Evolutionary conservation across 768 basidiomycete species (phyloP), one percentile per base, ranked within the genome.

Genomic region (Amanita exitialis): DNA sequence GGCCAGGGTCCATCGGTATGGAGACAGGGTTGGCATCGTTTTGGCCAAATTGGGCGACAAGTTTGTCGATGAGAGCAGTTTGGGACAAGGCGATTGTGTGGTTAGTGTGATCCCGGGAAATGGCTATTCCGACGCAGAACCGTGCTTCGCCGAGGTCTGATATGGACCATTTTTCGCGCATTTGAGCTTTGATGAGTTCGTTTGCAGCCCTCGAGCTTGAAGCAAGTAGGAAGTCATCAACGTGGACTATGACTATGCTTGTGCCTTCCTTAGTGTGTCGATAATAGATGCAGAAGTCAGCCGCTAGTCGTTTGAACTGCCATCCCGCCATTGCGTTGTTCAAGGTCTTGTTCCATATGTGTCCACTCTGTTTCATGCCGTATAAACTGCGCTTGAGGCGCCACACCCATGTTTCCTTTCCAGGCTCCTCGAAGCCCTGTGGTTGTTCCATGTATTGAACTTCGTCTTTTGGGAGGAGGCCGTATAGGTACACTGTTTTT

Each of bases 401-500:
- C 62, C 62, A 64, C 3, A 68, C 56, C 44, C 57, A 58, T 4
- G 45, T 43, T 36, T 62, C 59, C 9, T 59, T 57, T 4, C 61
- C 63, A 12, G 25, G 27, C 15, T 61, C 58, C 39, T 55, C 53
- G 25, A 64, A 67, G 1, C 69, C 65, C 0, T 53, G 50, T 0
- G 71, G 71, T 46, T 68, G 63, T 13, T 66, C 62, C 65, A 73
- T 69, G 47, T 62, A 70, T 25, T 54, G 56, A 0, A 57, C 46
- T 32, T 69, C 63, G 6, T 70, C 61, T 2, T 61, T 52, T 1
- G 57, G 57, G 1, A 69, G 54, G 0, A 57, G 42, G 2, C 68
- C 64, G 54, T 72, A 58, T 1, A 73, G 62, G 55, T 66, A 74
- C 0, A 70, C 69, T 0, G 65, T 69, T 30, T 69, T 70, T 23